Conservation (phyloP, 805 yeast genomes). For the Huiozyma sinensis region DNA sequence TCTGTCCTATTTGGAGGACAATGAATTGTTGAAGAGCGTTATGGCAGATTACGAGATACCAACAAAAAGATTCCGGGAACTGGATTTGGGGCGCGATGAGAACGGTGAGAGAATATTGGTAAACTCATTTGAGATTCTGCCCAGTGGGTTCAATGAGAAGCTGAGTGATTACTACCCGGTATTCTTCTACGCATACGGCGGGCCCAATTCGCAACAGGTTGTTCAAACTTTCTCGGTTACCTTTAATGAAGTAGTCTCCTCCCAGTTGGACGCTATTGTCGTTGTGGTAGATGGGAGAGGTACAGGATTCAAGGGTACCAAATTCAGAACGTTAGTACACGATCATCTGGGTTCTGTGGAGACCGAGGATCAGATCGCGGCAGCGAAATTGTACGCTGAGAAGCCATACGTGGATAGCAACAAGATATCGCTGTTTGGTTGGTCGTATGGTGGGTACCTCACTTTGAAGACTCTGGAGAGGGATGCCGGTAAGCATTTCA, state of each 20-base stretch:
- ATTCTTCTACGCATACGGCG: slow-evolving; percentile 85
- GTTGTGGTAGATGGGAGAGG: slow-evolving; percentile 97
- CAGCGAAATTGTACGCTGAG: slow-evolving; percentile 61
- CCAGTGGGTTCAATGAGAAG: slow-evolving; percentile 53
- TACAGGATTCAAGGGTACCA: slow-evolving; percentile 78
- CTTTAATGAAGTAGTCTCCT: slow-evolving; percentile 68
- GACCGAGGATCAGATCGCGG: slow-evolving; percentile 75
- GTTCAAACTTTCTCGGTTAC: slow-evolving; percentile 46
- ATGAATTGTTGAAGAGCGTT: slow-evolving; percentile 31
- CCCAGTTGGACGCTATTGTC: slow-evolving; percentile 71
- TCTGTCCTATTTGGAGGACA: slow-evolving; percentile 28
- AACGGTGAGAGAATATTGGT: slow-evolving; percentile 37
- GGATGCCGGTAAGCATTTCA: slow-evolving; percentile 66
- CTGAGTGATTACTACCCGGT: slow-evolving; percentile 59
- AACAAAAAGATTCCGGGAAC: slow-evolving; percentile 37
- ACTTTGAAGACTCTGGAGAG: slow-evolving; percentile 81
- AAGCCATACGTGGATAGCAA: slow-evolving; percentile 55
- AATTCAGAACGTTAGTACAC: slow-evolving; percentile 69
- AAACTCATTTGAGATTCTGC: slow-evolving; percentile 68
- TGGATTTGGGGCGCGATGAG: slow-evolving; percentile 42
- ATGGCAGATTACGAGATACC: slow-evolving; percentile 49
- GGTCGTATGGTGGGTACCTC: slow-evolving; percentile 96
- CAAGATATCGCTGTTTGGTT: slow-evolving; percentile 86
- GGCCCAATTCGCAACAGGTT: slow-evolving; percentile 88
- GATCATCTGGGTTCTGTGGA: slow-evolving; percentile 76